These are phyloP conservation scores for Lablab purpureus DNA, from an alignment of 306 rosid genomes.

Conservation along the genomic window DNA sequence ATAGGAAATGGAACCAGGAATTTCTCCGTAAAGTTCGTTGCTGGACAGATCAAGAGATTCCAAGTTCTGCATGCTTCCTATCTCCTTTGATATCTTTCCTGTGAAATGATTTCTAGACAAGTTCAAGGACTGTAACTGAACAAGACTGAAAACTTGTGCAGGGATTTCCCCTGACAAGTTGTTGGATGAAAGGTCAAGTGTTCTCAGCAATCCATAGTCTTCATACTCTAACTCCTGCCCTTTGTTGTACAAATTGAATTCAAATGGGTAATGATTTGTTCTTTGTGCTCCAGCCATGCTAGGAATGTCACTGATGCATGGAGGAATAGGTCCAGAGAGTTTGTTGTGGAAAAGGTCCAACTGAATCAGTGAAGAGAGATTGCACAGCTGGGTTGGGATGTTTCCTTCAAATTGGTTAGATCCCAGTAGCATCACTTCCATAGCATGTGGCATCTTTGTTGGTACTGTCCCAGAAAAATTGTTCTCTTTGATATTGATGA, in stretches of 20 bases:
- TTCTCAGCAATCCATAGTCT: slow-evolving; percentile 31
- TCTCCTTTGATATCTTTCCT: slow-evolving; percentile 28
- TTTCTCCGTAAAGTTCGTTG: slow-evolving; percentile 29
- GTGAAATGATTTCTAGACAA: slow-evolving; percentile 48
- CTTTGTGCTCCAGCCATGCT: slow-evolving; percentile 16
- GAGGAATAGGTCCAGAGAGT: slow-evolving; percentile 44
- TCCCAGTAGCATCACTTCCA: slow-evolving; percentile 34
- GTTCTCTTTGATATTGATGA: slow-evolving; percentile 34
- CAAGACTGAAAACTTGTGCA: slow-evolving; percentile 6
- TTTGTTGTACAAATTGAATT: slow-evolving; percentile 13
- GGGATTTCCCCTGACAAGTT: slow-evolving; percentile 44
- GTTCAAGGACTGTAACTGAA: slow-evolving; percentile 26
- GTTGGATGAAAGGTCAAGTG: slow-evolving; percentile 38
- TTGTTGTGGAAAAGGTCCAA: slow-evolving; percentile 40
- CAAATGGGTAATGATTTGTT: slow-evolving; percentile 31
- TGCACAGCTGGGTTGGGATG: slow-evolving; percentile 37
- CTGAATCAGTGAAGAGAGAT: slow-evolving; percentile 34
- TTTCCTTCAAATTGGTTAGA: slow-evolving; percentile 42
- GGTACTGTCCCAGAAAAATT: slow-evolving; percentile 43
- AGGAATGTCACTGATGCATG: slow-evolving; percentile 30
- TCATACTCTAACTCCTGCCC: background rate
- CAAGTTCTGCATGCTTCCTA: slow-evolving; percentile 35
- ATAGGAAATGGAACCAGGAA: slow-evolving; percentile 16
- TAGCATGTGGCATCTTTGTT: background rate
- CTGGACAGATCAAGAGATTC: slow-evolving; percentile 44